Percentiles rank a stretch among this genome's conserved stretches.
These are phyloP conservation scores for Phialophora expanda DNA, from an alignment of 2,329 filamentous ascomycete genomes.

Conservation along the genomic window DNA sequence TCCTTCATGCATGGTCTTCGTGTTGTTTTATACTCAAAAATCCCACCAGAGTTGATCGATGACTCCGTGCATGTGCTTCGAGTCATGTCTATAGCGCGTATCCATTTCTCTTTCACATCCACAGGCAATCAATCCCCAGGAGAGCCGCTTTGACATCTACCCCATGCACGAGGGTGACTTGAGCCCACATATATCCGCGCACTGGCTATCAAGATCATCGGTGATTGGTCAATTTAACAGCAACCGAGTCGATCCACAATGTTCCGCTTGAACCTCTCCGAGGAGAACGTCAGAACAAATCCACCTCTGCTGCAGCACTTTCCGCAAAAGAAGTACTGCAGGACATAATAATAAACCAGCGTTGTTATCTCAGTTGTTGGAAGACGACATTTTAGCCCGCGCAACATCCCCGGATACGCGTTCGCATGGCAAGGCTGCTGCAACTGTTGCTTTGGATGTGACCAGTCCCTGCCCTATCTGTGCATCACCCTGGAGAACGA, in stretches of 20 bases:
- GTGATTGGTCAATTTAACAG: constrained; percentile 25
- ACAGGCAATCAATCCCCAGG: neutral
- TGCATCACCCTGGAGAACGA: too few relatives aligned
- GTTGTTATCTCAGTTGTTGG: neutral
- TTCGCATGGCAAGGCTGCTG: neutral
- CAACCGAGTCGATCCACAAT: neutral
- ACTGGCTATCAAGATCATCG: neutral
- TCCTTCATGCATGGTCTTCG: neutral
- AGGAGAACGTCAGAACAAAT: neutral
- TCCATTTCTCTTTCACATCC: neutral
- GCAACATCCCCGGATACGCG: neutral
- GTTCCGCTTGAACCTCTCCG: neutral
- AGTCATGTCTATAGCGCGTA: constrained; percentile 5
- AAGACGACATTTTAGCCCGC: neutral
- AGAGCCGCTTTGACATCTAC: neutral
- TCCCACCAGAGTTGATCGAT: neutral
- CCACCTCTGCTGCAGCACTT: neutral
- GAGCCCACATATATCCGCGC: neutral
- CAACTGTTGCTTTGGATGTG: constrained; percentile 4
- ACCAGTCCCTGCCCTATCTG: neutral
- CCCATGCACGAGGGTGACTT: neutral
- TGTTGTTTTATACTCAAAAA: constrained; percentile 7
- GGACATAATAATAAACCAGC: neutral
- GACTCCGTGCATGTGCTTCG: neutral
- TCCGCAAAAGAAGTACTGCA: neutral